Base-by-base conservation (phyloP, 768 basidiomycete species). In the Floccularia luteovirens region DNA sequence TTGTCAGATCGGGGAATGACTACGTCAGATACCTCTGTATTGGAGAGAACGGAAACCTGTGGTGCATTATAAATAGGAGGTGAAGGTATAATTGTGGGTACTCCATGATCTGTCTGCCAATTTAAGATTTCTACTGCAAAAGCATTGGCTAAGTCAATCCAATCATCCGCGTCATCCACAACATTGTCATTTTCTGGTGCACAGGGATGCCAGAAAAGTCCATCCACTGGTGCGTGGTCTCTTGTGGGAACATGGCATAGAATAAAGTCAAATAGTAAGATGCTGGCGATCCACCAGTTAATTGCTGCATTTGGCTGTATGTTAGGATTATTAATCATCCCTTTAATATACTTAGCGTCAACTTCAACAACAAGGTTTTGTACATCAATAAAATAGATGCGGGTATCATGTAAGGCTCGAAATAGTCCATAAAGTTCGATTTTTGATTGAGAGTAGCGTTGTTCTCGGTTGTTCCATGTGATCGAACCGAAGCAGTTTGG, bases 401-500 rank as follows among this genome's bases (percentile, higher is more conserved):
- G 32, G 8, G 16, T 7, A 6, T 12, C 32, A 14, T 34, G 6
- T 7, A 45, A 28, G 10, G 43, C 43, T 2, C 43, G 30, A 17
- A 41, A 44, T 3, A 44, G 46, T 1, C 51, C 44, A 43, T 52
- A 55, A 0, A 56, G 41, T 7, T 54, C 46, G 1, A 53, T 24
- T 53, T 58, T 34, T 3, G 41, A 45, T 17, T 57, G 55, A 1
- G 48, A 49, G 12, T 45, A 48, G 28, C 42, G 22, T 2, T 28
- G 31, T 35, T 52, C 48, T 1, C 38, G 24, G 6, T 48, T 53
- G 35, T 62, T 68, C 13, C 58, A 52, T 0, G 53, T 46, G 1
- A 66, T 55, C 0, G 59, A 64, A 1, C 64, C 49, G 32, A 63
- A 70, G 0, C 48, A 36, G 0, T 49, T 41, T 2, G 48, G 57